phyloP scores from a whole-genome alignment of 2,329 filamentous ascomycete species.

The Fusarium annulatum region DNA sequence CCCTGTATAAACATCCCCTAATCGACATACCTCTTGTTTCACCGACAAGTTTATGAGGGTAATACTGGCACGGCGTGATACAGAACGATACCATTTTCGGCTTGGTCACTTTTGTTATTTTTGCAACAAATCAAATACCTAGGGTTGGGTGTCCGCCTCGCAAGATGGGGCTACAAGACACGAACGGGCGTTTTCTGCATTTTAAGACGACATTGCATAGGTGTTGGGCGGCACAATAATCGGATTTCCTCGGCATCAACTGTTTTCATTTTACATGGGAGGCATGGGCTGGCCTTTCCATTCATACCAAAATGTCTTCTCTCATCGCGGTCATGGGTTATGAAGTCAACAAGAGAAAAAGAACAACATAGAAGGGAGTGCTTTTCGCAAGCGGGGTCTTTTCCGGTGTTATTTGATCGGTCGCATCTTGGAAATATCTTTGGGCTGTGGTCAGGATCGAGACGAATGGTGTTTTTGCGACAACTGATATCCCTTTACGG shows the following conservation, averaged over 20 bases:
- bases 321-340: constrained; percentile 54
- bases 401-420: constrained; percentile 52
- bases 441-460: constrained; percentile 49
- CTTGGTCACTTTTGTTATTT: constrained; percentile 48
- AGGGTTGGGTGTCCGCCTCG: constrained; percentile 47
- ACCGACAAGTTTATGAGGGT: constrained; percentile 50
- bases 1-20: constrained; percentile 62
- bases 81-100: constrained; percentile 61
- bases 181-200: constrained; percentile 59
- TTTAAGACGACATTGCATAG: constrained; percentile 59
- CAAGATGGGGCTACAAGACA: constrained; percentile 54
- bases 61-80: constrained; percentile 54
- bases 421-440: constrained; percentile 50
- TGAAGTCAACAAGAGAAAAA: constrained; percentile 58
- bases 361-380: constrained; percentile 60
- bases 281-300: constrained; percentile 38
- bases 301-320: constrained; percentile 49
- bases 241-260: constrained; percentile 44
- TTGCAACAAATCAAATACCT: constrained; percentile 46
- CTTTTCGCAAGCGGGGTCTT: constrained; percentile 48
- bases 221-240: constrained; percentile 51
- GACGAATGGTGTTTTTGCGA: constrained; percentile 50
- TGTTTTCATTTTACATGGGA: constrained; percentile 50
- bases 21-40: constrained; percentile 56
- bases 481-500: constrained; percentile 45